Conservation (phyloP, 768 basidiomycete species). For the Baorangia bicolor region DNA sequence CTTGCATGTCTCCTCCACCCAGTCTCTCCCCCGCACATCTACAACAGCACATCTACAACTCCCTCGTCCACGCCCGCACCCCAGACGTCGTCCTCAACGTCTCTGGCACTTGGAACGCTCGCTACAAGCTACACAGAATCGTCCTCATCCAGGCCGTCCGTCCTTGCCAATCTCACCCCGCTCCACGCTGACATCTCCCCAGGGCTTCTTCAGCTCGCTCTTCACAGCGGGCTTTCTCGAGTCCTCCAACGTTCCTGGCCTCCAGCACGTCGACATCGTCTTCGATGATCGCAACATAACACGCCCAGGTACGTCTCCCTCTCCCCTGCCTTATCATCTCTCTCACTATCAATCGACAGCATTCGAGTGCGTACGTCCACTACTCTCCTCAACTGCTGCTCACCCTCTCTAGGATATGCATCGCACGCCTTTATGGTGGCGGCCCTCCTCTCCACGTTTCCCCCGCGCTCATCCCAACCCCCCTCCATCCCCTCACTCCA, state of each 20-base stretch:
- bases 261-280: slow-evolving; percentile 62
- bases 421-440: slow-evolving; percentile 84
- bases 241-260: slow-evolving; percentile 36
- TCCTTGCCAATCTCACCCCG: slow-evolving; percentile 7
- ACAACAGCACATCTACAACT: slow-evolving; percentile 73
- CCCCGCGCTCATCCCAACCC: slow-evolving; percentile 60
- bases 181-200: slow-evolving; percentile 6
- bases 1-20: slow-evolving; percentile 36
- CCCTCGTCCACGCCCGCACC: slow-evolving; percentile 69
- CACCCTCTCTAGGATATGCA: slow-evolving; percentile 60
- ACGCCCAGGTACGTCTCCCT: slow-evolving; percentile 62
- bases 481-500: slow-evolving; percentile 68
- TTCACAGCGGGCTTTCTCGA: slow-evolving; percentile 82
- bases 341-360: slow-evolving; percentile 43
- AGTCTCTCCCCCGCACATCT: slow-evolving; percentile 53
- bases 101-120: slow-evolving; percentile 63
- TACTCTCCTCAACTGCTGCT: slow-evolving; percentile 1
- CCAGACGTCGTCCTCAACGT: slow-evolving; percentile 78
- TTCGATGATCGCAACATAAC: slow-evolving; percentile 90
- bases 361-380: slow-evolving; percentile 70
- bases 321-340: not conserved
- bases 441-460: slow-evolving; percentile 74
- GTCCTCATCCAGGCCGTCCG: slow-evolving; percentile 85
- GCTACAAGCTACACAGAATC: slow-evolving; percentile 80
- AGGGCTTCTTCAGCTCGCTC: slow-evolving; percentile 88